Evolutionary conservation across 495 filamentous ascomycete species (phyloP), one percentile per base, ranked within the genome.

Genomic region (Penicillium coffeae): DNA sequence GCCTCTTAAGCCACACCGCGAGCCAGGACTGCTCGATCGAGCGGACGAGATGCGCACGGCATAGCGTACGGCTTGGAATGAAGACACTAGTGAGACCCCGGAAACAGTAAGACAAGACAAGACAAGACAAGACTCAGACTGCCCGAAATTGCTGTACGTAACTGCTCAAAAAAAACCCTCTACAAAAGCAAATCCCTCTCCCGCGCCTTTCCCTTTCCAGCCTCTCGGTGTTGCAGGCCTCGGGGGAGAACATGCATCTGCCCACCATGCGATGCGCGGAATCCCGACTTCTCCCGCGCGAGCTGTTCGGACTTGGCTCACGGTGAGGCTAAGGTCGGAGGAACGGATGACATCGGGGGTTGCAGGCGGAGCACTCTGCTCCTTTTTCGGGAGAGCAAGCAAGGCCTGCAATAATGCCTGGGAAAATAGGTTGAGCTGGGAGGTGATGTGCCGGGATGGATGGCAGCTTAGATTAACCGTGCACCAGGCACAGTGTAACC

Each of bases 361-460:
- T n/a, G n/a, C n/a, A n/a, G 21, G 44, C 58, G 58, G 58, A 61
- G 58, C 51, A 61, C 42, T 47, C 42, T 61, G 55, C 58, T 61
- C 55, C 57, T 48, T 35, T 37, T 35, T 10, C 25, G 5, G 5
- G 25, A 30, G 25, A n/a, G n/a, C n/a, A n/a, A n/a, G n/a, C n/a
- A n/a, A n/a, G n/a, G n/a, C n/a, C n/a, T n/a, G 25, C 25, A 4
- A 10, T 30, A 5, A 30, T 10, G 25, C 4, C 25, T 30, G 10
- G 25, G 25, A 10, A 30, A 30, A 30, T 30, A 30, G 25, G 4
- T 30, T 10, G 10, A 30, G 10, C 10, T 30, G 25, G 15, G 41
- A 30, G 25, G 10, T 4, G 25, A 4, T 30, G 10, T 30, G 10
- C 25, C 10, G 25, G 25, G 25, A 10, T n/a, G n/a, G n/a, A n/a